Conservation (phyloP, 1,284 basidiomycete genomes). For the Puccinia triticina region DNA sequence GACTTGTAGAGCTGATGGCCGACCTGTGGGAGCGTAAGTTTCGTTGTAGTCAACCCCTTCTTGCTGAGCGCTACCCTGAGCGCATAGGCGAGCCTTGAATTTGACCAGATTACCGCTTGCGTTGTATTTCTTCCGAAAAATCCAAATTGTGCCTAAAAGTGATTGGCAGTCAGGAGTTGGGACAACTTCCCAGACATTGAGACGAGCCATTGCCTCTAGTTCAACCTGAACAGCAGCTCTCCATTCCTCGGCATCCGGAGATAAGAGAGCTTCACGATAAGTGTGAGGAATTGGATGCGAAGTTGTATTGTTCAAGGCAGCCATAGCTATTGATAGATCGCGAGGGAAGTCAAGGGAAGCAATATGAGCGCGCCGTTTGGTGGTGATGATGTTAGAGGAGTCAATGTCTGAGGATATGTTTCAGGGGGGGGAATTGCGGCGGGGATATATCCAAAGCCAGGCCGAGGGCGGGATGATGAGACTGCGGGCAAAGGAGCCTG, state of each 20-base stretch:
- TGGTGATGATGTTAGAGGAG: too few relatives aligned
- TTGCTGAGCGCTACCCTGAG: too few relatives aligned
- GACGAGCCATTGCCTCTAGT: not conserved
- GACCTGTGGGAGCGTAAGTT: too few relatives aligned
- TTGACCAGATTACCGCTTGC: not conserved
- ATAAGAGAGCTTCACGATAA: not conserved
- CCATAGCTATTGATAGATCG: too few relatives aligned
- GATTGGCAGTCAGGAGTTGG: not conserved
- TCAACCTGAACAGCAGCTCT: not conserved
- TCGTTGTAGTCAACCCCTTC: too few relatives aligned
- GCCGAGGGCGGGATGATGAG: not conserved
- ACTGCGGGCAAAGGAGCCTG: not conserved
- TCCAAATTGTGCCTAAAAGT: not conserved
- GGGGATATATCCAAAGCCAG: not conserved
- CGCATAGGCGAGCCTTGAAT: too few relatives aligned
- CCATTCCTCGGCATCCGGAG: not conserved
- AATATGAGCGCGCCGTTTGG: not conserved
- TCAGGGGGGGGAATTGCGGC: not conserved
- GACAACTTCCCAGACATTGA: not conserved
- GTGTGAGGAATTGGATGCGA: not conserved
- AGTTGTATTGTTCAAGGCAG: too few relatives aligned
- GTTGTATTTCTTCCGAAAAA: constrained; percentile 7
- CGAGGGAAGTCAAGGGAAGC: too few relatives aligned
- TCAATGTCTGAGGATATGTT: not conserved
- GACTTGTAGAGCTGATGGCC: too few relatives aligned